Evolutionary conservation across 164 flowering plant genomes (phyloP), one percentile per base, ranked within the genome.

Genomic region (Cinnamomum micranthum): DNA sequence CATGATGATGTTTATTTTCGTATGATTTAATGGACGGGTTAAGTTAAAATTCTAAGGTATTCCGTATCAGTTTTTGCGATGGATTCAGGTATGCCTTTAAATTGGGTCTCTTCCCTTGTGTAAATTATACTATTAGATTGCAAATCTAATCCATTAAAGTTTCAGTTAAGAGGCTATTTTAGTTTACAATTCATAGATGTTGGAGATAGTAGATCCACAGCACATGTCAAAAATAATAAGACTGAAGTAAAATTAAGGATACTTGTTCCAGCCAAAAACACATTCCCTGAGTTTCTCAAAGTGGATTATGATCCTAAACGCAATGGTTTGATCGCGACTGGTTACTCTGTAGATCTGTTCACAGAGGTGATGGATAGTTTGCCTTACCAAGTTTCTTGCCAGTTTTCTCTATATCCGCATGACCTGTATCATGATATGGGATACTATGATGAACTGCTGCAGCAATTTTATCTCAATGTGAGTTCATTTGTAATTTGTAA

Each of bases 191-290:
- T n/a, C n/a, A n/a, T 31, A 31, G 35, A 31, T 31, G 35, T 31
- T 31, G 35, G 35, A 31, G 35, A 31, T 31, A 31, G 35, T 31
- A 4, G 5, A 31, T 31, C 6, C 35, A 82, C 75, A 58, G 82
- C 6, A 5, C 6, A 31, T 4, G 35, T 31, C 35, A 31, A 31
- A 31, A 31, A 31, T 31, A 31, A 31, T 5, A 4, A 31, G 35
- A 31, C 35, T 31, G 35, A 31, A 31, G 35, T 31, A 31, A 31
- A 78, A 28, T 22, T 87, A 70, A 72, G 66, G 52, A 66, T 88
- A 12, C 86, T 81, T 5, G 86, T 87, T 28, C 88, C 91, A 0
- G 31, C 41, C 0, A 80, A 65, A 55, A 28, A 17, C 12, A 85
- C 85, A 22, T 86, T 78, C 47, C 11, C 0, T 2, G 82, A 84